Evolutionary conservation across 129 eudicot genomes (phyloP), one percentile per base, ranked within the genome.

Genomic region (Apium graveolens): DNA sequence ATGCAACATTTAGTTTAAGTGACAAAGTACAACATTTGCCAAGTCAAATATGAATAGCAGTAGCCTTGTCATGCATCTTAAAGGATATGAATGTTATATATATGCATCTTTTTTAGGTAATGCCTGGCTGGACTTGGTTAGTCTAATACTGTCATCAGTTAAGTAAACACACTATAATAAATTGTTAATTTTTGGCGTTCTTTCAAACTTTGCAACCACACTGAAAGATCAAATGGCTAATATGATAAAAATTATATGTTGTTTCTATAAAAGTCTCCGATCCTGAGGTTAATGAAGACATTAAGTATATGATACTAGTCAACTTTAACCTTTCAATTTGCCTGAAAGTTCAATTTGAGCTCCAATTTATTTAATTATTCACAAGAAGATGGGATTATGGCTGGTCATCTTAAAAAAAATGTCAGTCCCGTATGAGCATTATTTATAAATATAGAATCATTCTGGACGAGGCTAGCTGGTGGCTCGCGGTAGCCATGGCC

Each of bases 1-100:
- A 29, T 68, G n/a, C 42, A 31, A 13, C 39, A 68, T 68, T 16
- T 68, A 13, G 73, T 68, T 66, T 29, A 4, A 29, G 18, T 35
- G 21, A 68, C 73, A 68, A 60, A 60, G 10, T 60, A 12, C 41
- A 2, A 38, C 5, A 66, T 27, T 70, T 8, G 45, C 74, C 43
- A 37, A 34, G 44, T 70, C 74, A 70, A 37, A 8, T 70, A 34
- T 16, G 24, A 70, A 70, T 2, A 70, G 74, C 37, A 70, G 44
- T 70, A 70, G 74, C 44, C 74, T 70, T n/a, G 37, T 70, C 74
- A 37, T 70, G 27, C 74, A 70, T 37, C 44, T 20, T 44, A 70
- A 70, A 70, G 46, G 74, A 70, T 70, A 66, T 11, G 11, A 66
- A 13, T 29, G 41, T 66, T 11, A 39, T 21, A 26, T 60, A 60